Evolutionary conservation across 1,284 basidiomycete species (phyloP).

Genomic region (Mixia osmundae): DNA sequence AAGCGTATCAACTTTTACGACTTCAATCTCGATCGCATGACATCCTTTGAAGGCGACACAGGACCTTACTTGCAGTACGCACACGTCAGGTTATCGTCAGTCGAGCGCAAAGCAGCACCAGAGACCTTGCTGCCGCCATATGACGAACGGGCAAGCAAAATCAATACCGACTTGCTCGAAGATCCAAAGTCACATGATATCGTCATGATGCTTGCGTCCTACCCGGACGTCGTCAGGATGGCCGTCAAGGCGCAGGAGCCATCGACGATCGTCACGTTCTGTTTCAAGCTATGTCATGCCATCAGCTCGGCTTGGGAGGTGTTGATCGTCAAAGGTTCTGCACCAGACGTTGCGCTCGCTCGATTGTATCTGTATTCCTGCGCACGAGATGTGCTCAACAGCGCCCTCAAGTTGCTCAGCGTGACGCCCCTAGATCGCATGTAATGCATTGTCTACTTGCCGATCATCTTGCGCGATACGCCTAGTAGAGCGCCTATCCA

Average conservation of each 20-base stretch:
- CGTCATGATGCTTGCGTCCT: constrained; percentile 58
- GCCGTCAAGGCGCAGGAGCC: constrained; percentile 74
- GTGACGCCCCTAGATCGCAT: constrained; percentile 77
- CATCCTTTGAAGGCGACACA: constrained; percentile 90
- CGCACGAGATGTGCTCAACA: constrained; percentile 65
- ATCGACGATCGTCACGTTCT: constrained; percentile 46
- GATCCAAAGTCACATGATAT: constrained; percentile 63
- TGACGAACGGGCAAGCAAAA: constrained; percentile 32
- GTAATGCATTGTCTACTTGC: too few relatives aligned
- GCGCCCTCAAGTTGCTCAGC: constrained; percentile 67
- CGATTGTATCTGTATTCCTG: constrained; percentile 72
- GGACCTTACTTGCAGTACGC: constrained; percentile 83
- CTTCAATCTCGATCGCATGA: constrained; percentile 87
- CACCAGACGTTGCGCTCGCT: constrained; percentile 46
- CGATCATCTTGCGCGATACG: too few relatives aligned
- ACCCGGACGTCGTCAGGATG: constrained; percentile 70
- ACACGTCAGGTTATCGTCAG: constrained; percentile 78
- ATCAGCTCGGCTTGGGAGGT: constrained; percentile 76
- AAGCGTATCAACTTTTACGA: constrained; percentile 82
- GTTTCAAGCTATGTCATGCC: constrained; percentile 29
- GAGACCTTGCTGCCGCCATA: constrained; percentile 53
- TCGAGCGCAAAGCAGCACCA: constrained; percentile 70
- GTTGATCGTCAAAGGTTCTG: constrained; percentile 55
- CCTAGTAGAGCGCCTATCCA: too few relatives aligned
- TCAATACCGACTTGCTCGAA: constrained; percentile 45